Percentiles rank a stretch among this genome's conserved stretches.
Conservation (phyloP, 1,139 yeast genomes). For the Petasospora rhodanensis region DNA sequence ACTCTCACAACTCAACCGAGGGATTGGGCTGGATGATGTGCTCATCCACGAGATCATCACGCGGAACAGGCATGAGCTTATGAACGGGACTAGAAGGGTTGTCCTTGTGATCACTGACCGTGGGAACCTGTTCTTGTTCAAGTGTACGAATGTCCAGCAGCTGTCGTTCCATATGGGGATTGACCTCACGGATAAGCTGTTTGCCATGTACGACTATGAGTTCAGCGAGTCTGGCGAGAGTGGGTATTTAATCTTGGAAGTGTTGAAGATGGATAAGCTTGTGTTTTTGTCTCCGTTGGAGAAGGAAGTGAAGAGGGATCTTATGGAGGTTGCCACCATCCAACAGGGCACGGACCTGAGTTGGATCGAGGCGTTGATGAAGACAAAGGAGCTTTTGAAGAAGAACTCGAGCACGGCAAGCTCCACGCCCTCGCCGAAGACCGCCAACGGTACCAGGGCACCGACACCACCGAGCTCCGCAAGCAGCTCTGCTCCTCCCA, state of each 20-base stretch:
- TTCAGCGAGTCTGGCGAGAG: slow-evolving; percentile 49
- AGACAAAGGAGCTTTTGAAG: slow-evolving; percentile 39
- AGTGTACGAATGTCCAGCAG: slow-evolving; percentile 19
- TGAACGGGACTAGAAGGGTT: slow-evolving; percentile 32
- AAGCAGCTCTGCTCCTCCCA: slow-evolving; percentile 1
- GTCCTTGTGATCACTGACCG: slow-evolving; percentile 33
- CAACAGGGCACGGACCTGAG: slow-evolving; percentile 30
- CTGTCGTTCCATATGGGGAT: slow-evolving; percentile 44
- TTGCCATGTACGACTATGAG: slow-evolving; percentile 77
- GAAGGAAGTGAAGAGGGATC: slow-evolving; percentile 10
- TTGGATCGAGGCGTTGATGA: slow-evolving; percentile 48
- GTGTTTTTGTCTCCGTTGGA: slow-evolving; percentile 42
- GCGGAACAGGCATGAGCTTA: slow-evolving; percentile 34
- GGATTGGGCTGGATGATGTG: slow-evolving; percentile 32
- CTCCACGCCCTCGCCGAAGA: slow-evolving; percentile 3
- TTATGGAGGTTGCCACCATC: slow-evolving; percentile 16
- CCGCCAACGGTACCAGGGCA: slow-evolving; percentile 4
- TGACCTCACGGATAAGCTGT: slow-evolving; percentile 53
- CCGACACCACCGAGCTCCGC: not conserved
- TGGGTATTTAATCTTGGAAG: slow-evolving; percentile 64
- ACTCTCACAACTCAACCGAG: slow-evolving; percentile 19
- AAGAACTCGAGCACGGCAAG: slow-evolving; percentile 4
- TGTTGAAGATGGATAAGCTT: slow-evolving; percentile 54
- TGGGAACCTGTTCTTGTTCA: slow-evolving; percentile 32
- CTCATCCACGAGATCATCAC: slow-evolving; percentile 38